A percentile compares a stretch with the other conserved stretches of the same genome.
These are phyloP conservation scores for Aspergillus novoparasiticus DNA, from an alignment of 2,329 filamentous ascomycete genomes.

Conservation along the genomic window DNA sequence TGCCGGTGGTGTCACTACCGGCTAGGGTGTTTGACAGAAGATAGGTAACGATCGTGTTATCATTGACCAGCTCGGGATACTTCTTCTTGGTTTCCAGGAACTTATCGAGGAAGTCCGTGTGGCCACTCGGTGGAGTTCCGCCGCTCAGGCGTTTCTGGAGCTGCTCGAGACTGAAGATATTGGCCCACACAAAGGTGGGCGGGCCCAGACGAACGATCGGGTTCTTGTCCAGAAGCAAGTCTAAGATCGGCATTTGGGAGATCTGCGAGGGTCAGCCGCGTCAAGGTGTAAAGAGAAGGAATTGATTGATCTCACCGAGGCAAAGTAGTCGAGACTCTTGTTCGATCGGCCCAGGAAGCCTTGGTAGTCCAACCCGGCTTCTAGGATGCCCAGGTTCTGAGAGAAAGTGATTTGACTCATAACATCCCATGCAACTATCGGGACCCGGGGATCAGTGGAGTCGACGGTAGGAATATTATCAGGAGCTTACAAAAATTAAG, in stretches of 20 bases:
- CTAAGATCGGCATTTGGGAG: constrained; percentile 24
- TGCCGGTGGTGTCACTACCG: constrained; percentile 40
- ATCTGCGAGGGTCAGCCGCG: constrained; percentile 15
- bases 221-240: constrained; percentile 26
- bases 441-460: not conserved
- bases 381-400: not conserved
- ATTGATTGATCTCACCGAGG: constrained; percentile 14
- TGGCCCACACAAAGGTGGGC: constrained; percentile 13
- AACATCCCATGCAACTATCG: not conserved
- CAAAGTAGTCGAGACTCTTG: constrained; percentile 29
- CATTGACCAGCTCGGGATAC: constrained; percentile 27
- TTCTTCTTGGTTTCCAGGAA: constrained; percentile 32
- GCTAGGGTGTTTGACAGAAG: constrained; percentile 34
- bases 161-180: not conserved
- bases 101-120: constrained; percentile 26
- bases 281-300: not conserved
- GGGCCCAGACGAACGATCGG: constrained; percentile 25
- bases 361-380: not conserved
- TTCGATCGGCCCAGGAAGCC: constrained; percentile 24
- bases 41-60: constrained; percentile 30
- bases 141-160: not conserved
- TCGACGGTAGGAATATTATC: not conserved
- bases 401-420: constrained; percentile 1
- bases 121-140: not conserved
- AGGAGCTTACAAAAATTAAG: not conserved